Percentiles rank a stretch among this genome's conserved stretches.
phyloP scores from a whole-genome alignment of 2,329 filamentous ascomycete species.

The Colletotrichum paranaense region DNA sequence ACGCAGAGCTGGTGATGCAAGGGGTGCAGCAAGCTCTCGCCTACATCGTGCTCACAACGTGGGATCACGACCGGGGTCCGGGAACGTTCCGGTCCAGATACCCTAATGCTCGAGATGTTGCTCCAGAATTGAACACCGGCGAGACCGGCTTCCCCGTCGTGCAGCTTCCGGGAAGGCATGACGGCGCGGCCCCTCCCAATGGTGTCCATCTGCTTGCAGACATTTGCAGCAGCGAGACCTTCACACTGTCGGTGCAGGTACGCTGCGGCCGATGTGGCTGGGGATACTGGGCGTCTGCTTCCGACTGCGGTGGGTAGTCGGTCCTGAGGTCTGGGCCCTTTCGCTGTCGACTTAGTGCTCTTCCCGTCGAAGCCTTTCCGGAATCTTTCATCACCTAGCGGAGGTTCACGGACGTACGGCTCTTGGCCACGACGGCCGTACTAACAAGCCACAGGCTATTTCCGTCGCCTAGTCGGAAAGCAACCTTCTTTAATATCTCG shows the following conservation, averaged over 20 bases:
- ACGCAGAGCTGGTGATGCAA: conserved; percentile 13
- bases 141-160: neutral
- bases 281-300: neutral
- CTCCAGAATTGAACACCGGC: conserved; percentile 1
- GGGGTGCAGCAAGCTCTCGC: neutral
- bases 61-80: neutral
- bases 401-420: neutral
- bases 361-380: neutral
- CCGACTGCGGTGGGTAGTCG: neutral
- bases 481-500: no score
- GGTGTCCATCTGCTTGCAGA: neutral
- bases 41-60: neutral
- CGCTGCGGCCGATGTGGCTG: neutral
- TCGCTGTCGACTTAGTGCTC: neutral
- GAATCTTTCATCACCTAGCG: neutral
- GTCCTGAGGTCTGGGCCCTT: neutral
- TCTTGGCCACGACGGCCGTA: neutral
- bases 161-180: conserved; percentile 1
- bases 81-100: neutral
- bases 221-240: neutral
- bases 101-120: neutral
- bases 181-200: neutral
- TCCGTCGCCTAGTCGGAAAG: neutral
- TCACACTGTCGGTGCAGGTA: neutral
- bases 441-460: neutral